Conservation (phyloP, 2,329 filamentous ascomycete genomes). For the Aspergillus tanneri region DNA sequence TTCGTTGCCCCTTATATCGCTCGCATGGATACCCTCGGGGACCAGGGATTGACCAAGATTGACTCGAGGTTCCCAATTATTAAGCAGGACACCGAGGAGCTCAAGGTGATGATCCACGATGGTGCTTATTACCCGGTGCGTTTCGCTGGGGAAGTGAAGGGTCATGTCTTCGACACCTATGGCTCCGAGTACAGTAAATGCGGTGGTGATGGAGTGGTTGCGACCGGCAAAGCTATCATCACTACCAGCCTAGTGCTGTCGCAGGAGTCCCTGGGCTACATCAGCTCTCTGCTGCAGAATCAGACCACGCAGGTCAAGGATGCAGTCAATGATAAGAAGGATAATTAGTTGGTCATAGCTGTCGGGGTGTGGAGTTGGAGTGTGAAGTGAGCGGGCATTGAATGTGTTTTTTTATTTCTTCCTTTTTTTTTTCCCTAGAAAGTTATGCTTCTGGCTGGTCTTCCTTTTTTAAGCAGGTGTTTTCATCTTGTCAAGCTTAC, state of each 20-base stretch:
- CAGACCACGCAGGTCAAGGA: constrained; percentile 65
- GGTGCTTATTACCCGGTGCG: constrained; percentile 63
- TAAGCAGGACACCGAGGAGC: constrained; percentile 71
- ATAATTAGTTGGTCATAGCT: constrained; percentile 24
- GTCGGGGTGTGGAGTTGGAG: background rate
- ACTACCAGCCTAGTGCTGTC: constrained; percentile 67
- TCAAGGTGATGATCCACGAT: constrained; percentile 64
- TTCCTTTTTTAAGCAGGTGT: constrained; percentile 2
- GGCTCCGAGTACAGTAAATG: constrained; percentile 49
- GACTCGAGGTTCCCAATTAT: constrained; percentile 70
- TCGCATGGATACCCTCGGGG: constrained; percentile 75
- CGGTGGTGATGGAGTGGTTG: constrained; percentile 60
- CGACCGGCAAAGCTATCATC: constrained; percentile 67
- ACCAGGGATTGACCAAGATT: constrained; percentile 67
- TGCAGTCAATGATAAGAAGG: constrained; percentile 50
- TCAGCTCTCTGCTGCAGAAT: constrained; percentile 58
- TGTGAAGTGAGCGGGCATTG: background rate
- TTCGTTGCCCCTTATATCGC: constrained; percentile 82
- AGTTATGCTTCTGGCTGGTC: constrained; percentile 2
- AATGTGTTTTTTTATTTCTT: background rate
- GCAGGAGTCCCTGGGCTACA: constrained; percentile 62
- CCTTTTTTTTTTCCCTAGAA: constrained; percentile 1
- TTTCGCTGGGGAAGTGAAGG: constrained; percentile 58
- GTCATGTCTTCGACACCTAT: constrained; percentile 46
- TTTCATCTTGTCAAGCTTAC: background rate